Base-by-base conservation (phyloP, 2,329 filamentous ascomycete genomes). In the Davidsoniella eucalypti region DNA sequence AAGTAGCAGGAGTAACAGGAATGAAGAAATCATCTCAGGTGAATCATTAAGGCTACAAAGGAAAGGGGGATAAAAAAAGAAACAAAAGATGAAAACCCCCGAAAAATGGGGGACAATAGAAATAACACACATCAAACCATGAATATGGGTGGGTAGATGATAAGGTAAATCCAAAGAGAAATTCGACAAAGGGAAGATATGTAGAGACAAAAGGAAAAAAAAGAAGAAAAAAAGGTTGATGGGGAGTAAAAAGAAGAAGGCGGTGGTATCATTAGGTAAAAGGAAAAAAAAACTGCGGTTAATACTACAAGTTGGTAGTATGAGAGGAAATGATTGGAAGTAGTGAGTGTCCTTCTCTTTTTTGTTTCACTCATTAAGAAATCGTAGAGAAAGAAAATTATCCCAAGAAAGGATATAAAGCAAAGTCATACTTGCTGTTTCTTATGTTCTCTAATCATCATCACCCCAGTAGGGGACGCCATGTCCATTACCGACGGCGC, bases 401-500 rank as follows among this genome's bases (percentile, higher is more conserved):
- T 21, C 21, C 21, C 21, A 21, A 21, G 5, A 33, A 29, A 29
- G 6, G 10, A 33, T 33, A 12, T 33, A 5, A 33, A 10, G 10
- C 7, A 33, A 33, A 33, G 10, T 33, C 8, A 33, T 4, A 33
- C 7, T 9, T 9, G 26, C 6, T 8, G 6, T 33, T 33, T 33
- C 10, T 33, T 33, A 12, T 33, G 1, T 5, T 26, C 16, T 53
- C 59, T 55, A 61, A 49, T 60, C 65, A 40, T 69, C 65, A 44
- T 69, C 65, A n/a, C 64, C 66, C 67, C 64, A 67, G 57, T 60
- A 64, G 2, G 63, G 62, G 36, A 61, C 57, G 6, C 62, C 60
- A 23, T 57, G 56, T 6, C 58, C 54, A 18, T 56, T 55, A 16
- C 66, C 66, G 14, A 68, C 65, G 1, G 66, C 66, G 47, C 66